Evolutionary conservation across 495 filamentous ascomycete species (phyloP).

Genomic region (Lophiotrema nucula): DNA sequence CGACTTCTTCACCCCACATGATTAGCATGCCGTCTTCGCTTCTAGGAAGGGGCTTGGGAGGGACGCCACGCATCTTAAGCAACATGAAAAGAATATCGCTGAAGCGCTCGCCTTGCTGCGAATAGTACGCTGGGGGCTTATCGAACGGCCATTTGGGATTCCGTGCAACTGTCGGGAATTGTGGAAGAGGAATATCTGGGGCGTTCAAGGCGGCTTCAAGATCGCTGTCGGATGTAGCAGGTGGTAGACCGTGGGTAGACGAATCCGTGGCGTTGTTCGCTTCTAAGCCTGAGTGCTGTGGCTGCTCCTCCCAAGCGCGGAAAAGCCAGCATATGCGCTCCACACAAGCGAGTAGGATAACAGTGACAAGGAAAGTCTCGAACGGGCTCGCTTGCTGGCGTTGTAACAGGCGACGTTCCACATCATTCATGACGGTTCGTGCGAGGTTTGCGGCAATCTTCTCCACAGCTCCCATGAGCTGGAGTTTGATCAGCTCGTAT

Average conservation of each 20-base stretch:
- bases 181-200: background rate
- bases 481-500: conserved; percentile 59
- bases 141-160: conserved; percentile 65
- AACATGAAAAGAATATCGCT: conserved; percentile 73
- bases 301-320: conserved; percentile 42
- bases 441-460: conserved; percentile 64
- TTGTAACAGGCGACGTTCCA: conserved; percentile 71
- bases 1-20: conserved; percentile 22
- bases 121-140: conserved; percentile 62
- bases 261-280: background rate
- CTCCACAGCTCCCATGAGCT: conserved; percentile 73
- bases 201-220: conserved; percentile 22
- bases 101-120: conserved; percentile 69
- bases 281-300: background rate
- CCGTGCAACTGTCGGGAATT: background rate
- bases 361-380: conserved; percentile 69
- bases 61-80: conserved; percentile 59
- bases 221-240: conserved; percentile 9
- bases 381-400: conserved; percentile 70
- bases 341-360: conserved; percentile 75
- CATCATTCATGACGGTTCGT: conserved; percentile 62
- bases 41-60: conserved; percentile 22
- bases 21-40: conserved; percentile 19
- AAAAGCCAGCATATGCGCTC: conserved; percentile 85
- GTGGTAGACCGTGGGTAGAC: background rate